These are phyloP conservation scores for Allium sativum DNA, from an alignment of 106 monocot genomes.

Conservation along the genomic window DNA sequence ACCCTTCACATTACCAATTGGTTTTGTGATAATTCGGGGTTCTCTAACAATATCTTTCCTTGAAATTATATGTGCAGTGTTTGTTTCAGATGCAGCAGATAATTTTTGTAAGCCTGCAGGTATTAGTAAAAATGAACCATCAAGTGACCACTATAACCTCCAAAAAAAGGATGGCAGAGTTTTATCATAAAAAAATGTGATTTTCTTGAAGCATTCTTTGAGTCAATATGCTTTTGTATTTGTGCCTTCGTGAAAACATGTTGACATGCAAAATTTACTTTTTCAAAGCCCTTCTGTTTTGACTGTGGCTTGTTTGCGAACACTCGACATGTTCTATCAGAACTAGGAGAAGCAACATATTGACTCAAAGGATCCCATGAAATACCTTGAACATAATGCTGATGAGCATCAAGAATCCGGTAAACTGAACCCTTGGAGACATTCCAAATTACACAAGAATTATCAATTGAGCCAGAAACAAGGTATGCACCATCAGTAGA, in stretches of 20 bases:
- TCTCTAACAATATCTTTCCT: too few relatives aligned
- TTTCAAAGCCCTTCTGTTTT: slow-evolving; percentile 48
- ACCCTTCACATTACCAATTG: too few relatives aligned
- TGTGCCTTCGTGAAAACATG: slow-evolving; percentile 52
- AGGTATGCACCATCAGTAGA: slow-evolving; percentile 48
- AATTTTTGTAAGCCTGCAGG: too few relatives aligned
- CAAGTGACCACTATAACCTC: too few relatives aligned
- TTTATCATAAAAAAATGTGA: too few relatives aligned
- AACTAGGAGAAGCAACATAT: slow-evolving; percentile 80
- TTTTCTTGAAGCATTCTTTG: too few relatives aligned
- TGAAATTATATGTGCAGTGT: too few relatives aligned
- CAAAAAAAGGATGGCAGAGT: too few relatives aligned
- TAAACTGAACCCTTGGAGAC: slow-evolving; percentile 55
- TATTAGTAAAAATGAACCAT: too few relatives aligned
- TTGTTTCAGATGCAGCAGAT: too few relatives aligned
- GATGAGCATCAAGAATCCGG: slow-evolving; percentile 77
- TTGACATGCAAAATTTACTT: slow-evolving; percentile 65
- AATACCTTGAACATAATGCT: slow-evolving; percentile 91
- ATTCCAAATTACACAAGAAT: slow-evolving; percentile 79
- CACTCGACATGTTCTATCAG: slow-evolving; percentile 82
- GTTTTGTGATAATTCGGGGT: too few relatives aligned
- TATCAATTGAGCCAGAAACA: slow-evolving; percentile 76
- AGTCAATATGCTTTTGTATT: slow-evolving; percentile 40
- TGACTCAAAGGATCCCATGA: slow-evolving; percentile 82
- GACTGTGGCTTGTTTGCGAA: slow-evolving; percentile 50